A percentile compares a stretch with the other conserved stretches of the same genome.
Conservation (phyloP, 129 eudicot species). For the Pulicaria dysenterica region DNA sequence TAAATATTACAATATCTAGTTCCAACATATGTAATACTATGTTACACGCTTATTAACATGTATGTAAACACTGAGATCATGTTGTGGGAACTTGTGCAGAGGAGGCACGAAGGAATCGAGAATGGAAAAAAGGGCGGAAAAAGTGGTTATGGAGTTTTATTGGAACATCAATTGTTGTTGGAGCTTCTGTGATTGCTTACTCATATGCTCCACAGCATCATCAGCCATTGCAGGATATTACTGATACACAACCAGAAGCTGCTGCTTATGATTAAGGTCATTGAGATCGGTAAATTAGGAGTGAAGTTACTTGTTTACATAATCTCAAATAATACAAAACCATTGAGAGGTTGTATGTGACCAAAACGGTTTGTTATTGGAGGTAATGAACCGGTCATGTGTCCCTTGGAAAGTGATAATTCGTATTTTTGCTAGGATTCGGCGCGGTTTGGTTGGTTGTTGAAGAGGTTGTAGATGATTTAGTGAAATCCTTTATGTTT, state of each 20-base stretch:
- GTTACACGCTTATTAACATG: too few species aligned
- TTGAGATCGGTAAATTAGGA: constrained; percentile 8
- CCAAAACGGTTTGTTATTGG: constrained; percentile 22
- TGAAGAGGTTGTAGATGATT: constrained; percentile 35
- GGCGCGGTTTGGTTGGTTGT: constrained; percentile 9
- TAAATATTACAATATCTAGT: too few species aligned
- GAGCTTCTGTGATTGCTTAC: constrained; percentile 66
- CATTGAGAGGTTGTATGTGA: constrained; percentile 9
- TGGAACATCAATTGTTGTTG: constrained; percentile 58
- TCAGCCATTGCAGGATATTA: neutral
- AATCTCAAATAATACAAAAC: constrained; percentile 28
- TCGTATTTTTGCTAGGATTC: constrained; percentile 34
- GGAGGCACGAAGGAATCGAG: constrained; percentile 59
- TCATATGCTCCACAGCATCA: constrained; percentile 48
- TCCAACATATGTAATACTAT: too few species aligned
- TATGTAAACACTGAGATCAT: neutral
- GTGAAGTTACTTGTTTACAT: constrained; percentile 17
- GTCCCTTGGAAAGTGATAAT: neutral
- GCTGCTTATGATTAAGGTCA: neutral
- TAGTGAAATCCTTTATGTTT: constrained; percentile 28
- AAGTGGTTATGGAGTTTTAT: constrained; percentile 74
- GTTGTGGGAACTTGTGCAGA: constrained; percentile 43
- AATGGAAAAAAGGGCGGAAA: constrained; percentile 44
- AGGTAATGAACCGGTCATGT: constrained; percentile 23
- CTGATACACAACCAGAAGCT: constrained; percentile 6